Evolutionary conservation across 495 filamentous ascomycete genomes (phyloP).

Genomic region (Apiosordaria backusii): DNA sequence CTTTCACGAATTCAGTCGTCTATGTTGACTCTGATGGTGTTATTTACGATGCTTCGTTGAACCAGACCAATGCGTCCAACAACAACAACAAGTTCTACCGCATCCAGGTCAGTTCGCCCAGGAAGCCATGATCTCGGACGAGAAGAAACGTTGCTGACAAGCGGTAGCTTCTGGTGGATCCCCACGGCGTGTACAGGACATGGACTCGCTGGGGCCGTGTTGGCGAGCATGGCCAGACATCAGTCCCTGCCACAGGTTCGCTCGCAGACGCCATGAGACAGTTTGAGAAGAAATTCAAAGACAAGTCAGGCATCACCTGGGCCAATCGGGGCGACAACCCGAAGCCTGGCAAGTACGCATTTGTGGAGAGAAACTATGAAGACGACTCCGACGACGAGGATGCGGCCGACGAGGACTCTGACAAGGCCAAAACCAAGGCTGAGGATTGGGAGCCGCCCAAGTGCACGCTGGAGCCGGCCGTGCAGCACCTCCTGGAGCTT

Average conservation of each 20-base stretch:
- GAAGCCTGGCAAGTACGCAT: conserved; percentile 68
- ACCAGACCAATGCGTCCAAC: conserved; percentile 54
- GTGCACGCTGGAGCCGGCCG: conserved; percentile 53
- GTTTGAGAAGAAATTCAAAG: conserved; percentile 74
- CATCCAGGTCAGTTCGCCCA: conserved; percentile 44
- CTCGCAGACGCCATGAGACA: conserved; percentile 46
- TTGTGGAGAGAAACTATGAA: conserved; percentile 65
- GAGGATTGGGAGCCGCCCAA: conserved; percentile 36
- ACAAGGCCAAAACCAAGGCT: conserved; percentile 35
- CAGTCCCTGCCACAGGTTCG: conserved; percentile 40
- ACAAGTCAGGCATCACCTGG: conserved; percentile 72
- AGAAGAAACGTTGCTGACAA: background rate
- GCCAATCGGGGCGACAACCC: conserved; percentile 55
- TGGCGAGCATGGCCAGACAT: conserved; percentile 63
- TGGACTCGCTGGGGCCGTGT: conserved; percentile 81
- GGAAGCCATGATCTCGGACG: background rate
- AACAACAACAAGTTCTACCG: conserved; percentile 77
- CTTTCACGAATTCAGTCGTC: conserved; percentile 44
- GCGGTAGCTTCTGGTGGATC: conserved; percentile 35
- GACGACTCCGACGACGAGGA: conserved; percentile 62
- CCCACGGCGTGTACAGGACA: conserved; percentile 39
- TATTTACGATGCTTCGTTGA: conserved; percentile 64
- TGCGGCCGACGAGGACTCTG: conserved; percentile 37
- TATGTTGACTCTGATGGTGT: conserved; percentile 60
- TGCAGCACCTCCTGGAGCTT: conserved; percentile 67